Evolutionary conservation across 2,329 filamentous ascomycete species (phyloP).

Genomic region (Colletotrichum lindemuthianum): DNA sequence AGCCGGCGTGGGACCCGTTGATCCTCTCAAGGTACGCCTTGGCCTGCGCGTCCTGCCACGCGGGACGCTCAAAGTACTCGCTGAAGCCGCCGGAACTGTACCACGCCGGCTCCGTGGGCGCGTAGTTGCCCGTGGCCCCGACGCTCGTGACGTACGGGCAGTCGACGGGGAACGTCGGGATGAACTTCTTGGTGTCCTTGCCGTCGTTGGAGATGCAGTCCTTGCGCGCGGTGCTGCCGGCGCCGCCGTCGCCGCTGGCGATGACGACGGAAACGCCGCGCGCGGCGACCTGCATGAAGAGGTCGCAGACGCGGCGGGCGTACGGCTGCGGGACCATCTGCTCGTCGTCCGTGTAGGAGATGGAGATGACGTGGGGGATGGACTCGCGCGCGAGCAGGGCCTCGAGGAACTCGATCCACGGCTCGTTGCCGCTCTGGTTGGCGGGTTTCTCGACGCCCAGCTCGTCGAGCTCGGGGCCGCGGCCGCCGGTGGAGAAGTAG

Average conservation of each 20-base stretch:
- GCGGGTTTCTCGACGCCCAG: slow-evolving; percentile 3
- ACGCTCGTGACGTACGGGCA: slow-evolving; percentile 49
- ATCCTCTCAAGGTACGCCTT: slow-evolving; percentile 51
- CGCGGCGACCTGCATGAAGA: slow-evolving; percentile 46
- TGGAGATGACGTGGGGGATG: slow-evolving; percentile 47
- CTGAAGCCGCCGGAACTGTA: slow-evolving; percentile 57
- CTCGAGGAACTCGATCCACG: slow-evolving; percentile 43
- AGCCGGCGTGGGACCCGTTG: slow-evolving; percentile 53
- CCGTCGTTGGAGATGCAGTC: slow-evolving; percentile 65
- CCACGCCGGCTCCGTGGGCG: slow-evolving; percentile 49
- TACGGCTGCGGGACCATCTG: slow-evolving; percentile 44
- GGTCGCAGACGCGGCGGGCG: slow-evolving; percentile 44
- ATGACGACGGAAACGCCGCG: slow-evolving; percentile 44
- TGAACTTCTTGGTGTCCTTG: slow-evolving; percentile 62
- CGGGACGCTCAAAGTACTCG: slow-evolving; percentile 54
- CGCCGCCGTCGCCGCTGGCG: slow-evolving; percentile 43
- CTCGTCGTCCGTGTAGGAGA: slow-evolving; percentile 49
- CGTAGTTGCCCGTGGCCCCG: slow-evolving; percentile 41
- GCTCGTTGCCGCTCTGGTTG: slow-evolving; percentile 41
- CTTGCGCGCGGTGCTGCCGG: slow-evolving; percentile 13
- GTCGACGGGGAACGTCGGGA: slow-evolving; percentile 61
- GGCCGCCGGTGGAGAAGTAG: slow-evolving; percentile 22
- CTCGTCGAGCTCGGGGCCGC: slow-evolving; percentile 2
- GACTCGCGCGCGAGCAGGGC: slow-evolving; percentile 41
- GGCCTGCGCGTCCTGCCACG: slow-evolving; percentile 52